Conservation (phyloP, 805 yeast genomes). For the Millerozyma miso region DNA sequence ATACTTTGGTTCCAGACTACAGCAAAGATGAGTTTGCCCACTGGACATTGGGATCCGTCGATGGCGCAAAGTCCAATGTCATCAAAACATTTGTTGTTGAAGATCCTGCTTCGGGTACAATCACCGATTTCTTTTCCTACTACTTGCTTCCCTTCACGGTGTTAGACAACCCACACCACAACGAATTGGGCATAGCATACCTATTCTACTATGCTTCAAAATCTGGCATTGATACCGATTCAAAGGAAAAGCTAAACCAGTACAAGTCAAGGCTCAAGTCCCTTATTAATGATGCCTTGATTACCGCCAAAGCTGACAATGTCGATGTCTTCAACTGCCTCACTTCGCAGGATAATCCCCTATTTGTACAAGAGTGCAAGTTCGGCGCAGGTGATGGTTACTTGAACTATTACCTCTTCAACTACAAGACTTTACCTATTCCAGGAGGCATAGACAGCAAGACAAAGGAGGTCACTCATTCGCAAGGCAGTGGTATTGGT, state of each 20-base stretch:
- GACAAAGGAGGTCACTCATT: slow-evolving; percentile 47
- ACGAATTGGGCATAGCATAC: slow-evolving; percentile 79
- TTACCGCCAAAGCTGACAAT: slow-evolving; percentile 60
- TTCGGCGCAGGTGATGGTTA: slow-evolving; percentile 94
- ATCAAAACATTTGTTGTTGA: slow-evolving; percentile 78
- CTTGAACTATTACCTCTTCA: slow-evolving; percentile 86
- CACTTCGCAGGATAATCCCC: slow-evolving; percentile 83
- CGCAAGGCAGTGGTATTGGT: slow-evolving; percentile 76
- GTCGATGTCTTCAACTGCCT: slow-evolving; percentile 94
- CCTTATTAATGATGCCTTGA: slow-evolving; percentile 69
- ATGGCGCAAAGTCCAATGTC: slow-evolving; percentile 41
- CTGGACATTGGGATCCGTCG: slow-evolving; percentile 61
- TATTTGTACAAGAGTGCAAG: slow-evolving; percentile 75
- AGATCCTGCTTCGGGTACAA: slow-evolving; percentile 47
- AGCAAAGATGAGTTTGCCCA: slow-evolving; percentile 67
- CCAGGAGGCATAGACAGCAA: slow-evolving; percentile 70
- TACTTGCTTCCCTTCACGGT: slow-evolving; percentile 87
- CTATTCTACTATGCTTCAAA: slow-evolving; percentile 85
- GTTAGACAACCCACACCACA: slow-evolving; percentile 57
- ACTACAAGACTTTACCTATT: slow-evolving; percentile 78
- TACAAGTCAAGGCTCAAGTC: slow-evolving; percentile 57
- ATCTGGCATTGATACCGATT: slow-evolving; percentile 42
- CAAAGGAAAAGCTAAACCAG: slow-evolving; percentile 21
- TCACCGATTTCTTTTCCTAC: slow-evolving; percentile 88
- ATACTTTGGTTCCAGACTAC: slow-evolving; percentile 70